Base-by-base conservation (phyloP, 345 rosid species). In the Clausena lansium region DNA sequence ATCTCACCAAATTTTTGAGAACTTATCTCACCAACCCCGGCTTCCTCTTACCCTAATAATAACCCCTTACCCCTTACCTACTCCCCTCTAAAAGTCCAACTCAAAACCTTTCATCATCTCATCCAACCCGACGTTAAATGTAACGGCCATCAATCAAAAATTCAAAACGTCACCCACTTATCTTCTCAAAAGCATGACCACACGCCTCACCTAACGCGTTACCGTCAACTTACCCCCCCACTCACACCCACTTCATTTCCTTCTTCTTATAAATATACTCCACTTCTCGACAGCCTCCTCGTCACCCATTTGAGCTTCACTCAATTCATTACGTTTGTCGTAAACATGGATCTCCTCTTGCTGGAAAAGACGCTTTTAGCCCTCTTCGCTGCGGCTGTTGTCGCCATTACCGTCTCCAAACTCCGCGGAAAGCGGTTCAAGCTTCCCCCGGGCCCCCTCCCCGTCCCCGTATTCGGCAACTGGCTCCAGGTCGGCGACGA, bases 401-500 rank as follows among this genome's bases (percentile, higher is more conserved):
- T 89, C 7, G 97, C 99, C 60, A 90, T 88, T 60, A 66, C 85
- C n/a, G 71, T 96, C 70, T 89, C 98, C 27, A 94, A 90, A 75
- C 81, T 96, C 50, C 95, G 99, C 2, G 94, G 99, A 67, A 96
- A 90, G 86, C 87, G 87, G 19, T 89, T 88, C 82, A 90, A 89
- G 86, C 90, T 96, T 9, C 99, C 99, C 1, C 99, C 99, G 0
- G 99, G 98, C 6, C 99, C 99, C 6, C 7, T 90, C 5, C 92
- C 99, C 3, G 85, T 97, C 15, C 99, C 99, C 0, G 72, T 94
- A 1, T 92, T 97, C 81, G 99, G 99, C 14, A 97, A 97, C 85
- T 97, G 99, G 99, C 91, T 96, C n/a, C 98, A 96, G 60, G 99
- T 96, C 52, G 99, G 99, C 30, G 98, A 96, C 67, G 99, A 96